A percentile compares a stretch with the other conserved stretches of the same genome.
These are phyloP conservation scores for Linaria vulgaris DNA, from an alignment of 257 asterid species.

Conservation along the genomic window DNA sequence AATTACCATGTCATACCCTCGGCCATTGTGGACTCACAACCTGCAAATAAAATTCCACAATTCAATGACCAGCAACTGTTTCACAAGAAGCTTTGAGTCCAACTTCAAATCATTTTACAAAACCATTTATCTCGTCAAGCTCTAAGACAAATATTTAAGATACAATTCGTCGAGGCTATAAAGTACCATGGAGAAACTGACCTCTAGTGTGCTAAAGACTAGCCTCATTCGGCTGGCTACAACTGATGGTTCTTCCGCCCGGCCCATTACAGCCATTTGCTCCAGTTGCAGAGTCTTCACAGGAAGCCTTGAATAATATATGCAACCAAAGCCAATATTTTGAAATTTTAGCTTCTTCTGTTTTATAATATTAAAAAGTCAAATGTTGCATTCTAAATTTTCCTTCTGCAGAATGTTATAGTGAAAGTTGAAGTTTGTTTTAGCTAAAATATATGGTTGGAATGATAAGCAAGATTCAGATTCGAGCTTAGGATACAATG, in stretches of 20 bases:
- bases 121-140: not conserved
- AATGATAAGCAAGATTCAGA: not conserved
- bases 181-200: slow-evolving; percentile 24
- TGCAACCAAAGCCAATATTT: too few relatives aligned
- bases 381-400: too few relatives aligned
- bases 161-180: not conserved
- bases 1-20: slow-evolving; percentile 38
- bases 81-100: not conserved
- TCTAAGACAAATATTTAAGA: not conserved
- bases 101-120: too few relatives aligned
- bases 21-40: slow-evolving; percentile 99
- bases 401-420: not conserved
- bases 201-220: slow-evolving; percentile 93
- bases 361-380: too few relatives aligned
- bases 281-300: slow-evolving; percentile 93
- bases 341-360: not conserved
- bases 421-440: not conserved
- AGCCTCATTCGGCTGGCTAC: slow-evolving; percentile 94
- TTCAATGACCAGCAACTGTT: not conserved
- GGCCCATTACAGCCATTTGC: slow-evolving; percentile 85
- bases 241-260: slow-evolving; percentile 83
- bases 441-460: not conserved
- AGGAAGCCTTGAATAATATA: slow-evolving; percentile 65
- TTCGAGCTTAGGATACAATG: not conserved
- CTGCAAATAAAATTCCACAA: slow-evolving; percentile 38